A percentile compares a stretch with the other conserved stretches of the same genome.
phyloP scores from a whole-genome alignment of 805 yeast genomes.

The Zygosaccharomyces lentus region DNA sequence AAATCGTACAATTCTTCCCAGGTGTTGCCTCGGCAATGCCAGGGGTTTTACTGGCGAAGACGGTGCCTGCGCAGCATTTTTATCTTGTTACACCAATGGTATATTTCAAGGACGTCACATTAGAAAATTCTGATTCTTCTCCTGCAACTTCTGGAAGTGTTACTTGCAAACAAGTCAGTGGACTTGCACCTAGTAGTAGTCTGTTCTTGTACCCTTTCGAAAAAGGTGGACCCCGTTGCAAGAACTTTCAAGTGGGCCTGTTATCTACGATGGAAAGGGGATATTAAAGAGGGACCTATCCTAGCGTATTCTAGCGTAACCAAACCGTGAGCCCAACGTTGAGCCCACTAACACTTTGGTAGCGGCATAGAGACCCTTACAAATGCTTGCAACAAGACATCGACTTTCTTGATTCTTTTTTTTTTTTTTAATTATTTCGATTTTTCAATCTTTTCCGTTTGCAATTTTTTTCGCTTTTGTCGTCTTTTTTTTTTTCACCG shows the following conservation, averaged over 20 bases:
- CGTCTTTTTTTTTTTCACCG: background rate
- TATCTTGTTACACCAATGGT: conserved; percentile 37
- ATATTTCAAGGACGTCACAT: conserved; percentile 34
- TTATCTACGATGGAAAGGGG: conserved; percentile 19
- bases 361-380: background rate
- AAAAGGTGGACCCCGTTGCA: conserved; percentile 16
- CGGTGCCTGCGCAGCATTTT: conserved; percentile 37
- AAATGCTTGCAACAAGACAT: background rate
- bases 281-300: conserved; percentile 4
- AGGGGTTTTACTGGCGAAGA: conserved; percentile 38
- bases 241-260: conserved; percentile 10
- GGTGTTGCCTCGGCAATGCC: conserved; percentile 4
- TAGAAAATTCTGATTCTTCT: conserved; percentile 39
- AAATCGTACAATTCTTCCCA: conserved; percentile 36
- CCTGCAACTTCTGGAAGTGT: background rate
- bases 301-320: background rate
- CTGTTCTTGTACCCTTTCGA: conserved; percentile 8
- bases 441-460: background rate
- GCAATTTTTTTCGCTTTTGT: background rate
- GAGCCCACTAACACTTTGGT: background rate
- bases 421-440: background rate
- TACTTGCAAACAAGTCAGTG: conserved; percentile 1
- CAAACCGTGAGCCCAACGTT: background rate
- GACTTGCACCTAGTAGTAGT: background rate
- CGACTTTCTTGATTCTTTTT: background rate